Evolutionary conservation across 768 basidiomycete genomes (phyloP).

Genomic region (Boletus sp.): DNA sequence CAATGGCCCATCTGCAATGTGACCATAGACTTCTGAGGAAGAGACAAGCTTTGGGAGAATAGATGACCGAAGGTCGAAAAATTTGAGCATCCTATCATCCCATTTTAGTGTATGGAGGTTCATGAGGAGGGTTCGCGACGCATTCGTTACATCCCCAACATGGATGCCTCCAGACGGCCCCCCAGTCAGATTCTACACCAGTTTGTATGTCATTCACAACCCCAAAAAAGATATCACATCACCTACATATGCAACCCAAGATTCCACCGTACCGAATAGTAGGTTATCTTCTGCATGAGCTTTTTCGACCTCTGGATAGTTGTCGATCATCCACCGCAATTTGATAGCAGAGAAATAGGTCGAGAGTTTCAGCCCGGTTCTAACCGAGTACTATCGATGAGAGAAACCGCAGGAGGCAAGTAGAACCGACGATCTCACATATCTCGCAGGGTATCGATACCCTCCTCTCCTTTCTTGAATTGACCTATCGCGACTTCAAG

Average conservation of each 20-base stretch:
- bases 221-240: constrained; percentile 7
- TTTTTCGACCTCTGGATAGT: constrained; percentile 66
- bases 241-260: constrained; percentile 87
- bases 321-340: constrained; percentile 94
- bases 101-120: constrained; percentile 79
- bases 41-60: constrained; percentile 86
- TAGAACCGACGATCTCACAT: constrained; percentile 47
- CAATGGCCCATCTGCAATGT: constrained; percentile 62
- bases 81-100: constrained; percentile 78
- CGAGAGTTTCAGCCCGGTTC: constrained; percentile 90
- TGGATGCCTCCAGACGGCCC: constrained; percentile 69
- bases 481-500: constrained; percentile 66
- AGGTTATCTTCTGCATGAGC: constrained; percentile 83
- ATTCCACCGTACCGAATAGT: constrained; percentile 93
- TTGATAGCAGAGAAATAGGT: constrained; percentile 99
- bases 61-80: constrained; percentile 77
- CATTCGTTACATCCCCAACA: constrained; percentile 92
- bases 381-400: constrained; percentile 27
- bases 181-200: constrained; percentile 73
- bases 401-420: background rate
- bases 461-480: constrained; percentile 70
- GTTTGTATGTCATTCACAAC: background rate
- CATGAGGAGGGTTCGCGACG: constrained; percentile 91
- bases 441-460: constrained; percentile 57
- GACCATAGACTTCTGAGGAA: constrained; percentile 89